Evolutionary conservation across 1,139 yeast genomes (phyloP), one percentile per base, ranked within the genome.

Genomic region (Saccharomyces hybrid): DNA sequence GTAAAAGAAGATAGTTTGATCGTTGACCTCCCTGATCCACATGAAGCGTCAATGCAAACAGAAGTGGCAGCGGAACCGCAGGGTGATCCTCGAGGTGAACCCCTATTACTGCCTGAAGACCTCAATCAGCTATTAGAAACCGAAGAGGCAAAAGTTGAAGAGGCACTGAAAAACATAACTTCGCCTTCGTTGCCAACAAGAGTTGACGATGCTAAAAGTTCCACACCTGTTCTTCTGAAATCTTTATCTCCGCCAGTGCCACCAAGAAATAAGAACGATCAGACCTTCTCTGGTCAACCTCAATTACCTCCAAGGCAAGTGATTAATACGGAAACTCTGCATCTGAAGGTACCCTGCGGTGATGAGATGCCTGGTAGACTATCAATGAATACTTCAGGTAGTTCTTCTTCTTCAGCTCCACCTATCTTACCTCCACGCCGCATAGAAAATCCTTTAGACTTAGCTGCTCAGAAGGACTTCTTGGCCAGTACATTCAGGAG

Each of bases 61-160:
- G 44, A 16, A 38, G 13, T 9, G 25, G 26, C 8, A 20, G 25
- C 25, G 6, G 20, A 34, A 4, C 41, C 41, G 4, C 41, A 34
- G 41, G 16, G 9, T 16, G 7, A 20, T 20, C 23, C 23, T 20
- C 23, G 23, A 20, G 23, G 23, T 20, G 23, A 89, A 97, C 96
- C 88, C 84, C 50, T 86, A 88, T 66, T 91, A 9, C 23, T 16
- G 9, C 11, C 14, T 14, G 48, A 46, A 20, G 26, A 31, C 13
- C 30, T 48, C 14, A 31, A 27, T n/a, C 48, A 23, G 32, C 48
- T 47, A 50, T 42, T 48, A 51, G 47, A 53, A 20, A 41, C 23
- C 26, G 50, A 41, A 26, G 48, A 26, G 14, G 20, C 26, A 31
- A 50, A 52, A 34, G 54, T 56, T 16, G 52, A 55, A 28, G 32